These are phyloP conservation scores for Pichia manshurica DNA, from an alignment of 805 yeast genomes.

Conservation along the genomic window DNA sequence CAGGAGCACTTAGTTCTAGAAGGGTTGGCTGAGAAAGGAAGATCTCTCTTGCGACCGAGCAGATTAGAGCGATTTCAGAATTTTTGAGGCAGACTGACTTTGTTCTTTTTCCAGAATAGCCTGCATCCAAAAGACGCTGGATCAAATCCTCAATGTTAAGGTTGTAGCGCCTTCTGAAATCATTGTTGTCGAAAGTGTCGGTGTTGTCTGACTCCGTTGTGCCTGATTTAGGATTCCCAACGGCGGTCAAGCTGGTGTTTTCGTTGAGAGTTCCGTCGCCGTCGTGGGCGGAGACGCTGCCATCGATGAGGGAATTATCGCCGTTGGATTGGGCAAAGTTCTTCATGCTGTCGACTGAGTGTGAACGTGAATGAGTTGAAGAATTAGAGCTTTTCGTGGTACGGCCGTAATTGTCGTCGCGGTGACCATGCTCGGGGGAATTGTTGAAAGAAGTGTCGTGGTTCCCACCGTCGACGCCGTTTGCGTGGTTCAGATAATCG, in stretches of 20 bases:
- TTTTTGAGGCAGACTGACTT: constrained; percentile 83
- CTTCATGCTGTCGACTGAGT: background rate
- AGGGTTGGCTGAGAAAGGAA: constrained; percentile 87
- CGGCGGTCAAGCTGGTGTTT: no score
- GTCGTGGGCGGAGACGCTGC: no score
- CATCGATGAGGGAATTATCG: no score
- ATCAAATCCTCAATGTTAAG: constrained; percentile 76
- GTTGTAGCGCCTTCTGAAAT: constrained; percentile 13
- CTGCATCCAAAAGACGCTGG: constrained; percentile 89
- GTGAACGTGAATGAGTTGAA: background rate
- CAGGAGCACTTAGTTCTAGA: constrained; percentile 80
- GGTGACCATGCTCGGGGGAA: background rate
- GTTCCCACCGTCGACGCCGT: background rate
- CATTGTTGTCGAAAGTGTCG: background rate
- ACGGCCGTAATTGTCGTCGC: background rate
- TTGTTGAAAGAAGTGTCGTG: background rate
- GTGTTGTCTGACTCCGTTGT: background rate
- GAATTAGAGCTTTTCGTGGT: background rate
- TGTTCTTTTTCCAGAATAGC: constrained; percentile 90
- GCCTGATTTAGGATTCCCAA: background rate
- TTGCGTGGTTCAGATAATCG: background rate
- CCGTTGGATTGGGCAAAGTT: no score
- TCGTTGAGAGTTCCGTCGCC: no score
- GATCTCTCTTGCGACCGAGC: constrained; percentile 83
- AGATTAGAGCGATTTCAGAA: constrained; percentile 81